Evolutionary conservation across 768 basidiomycete species (phyloP), one percentile per base, ranked within the genome.

Genomic region (Aureoboletus auriporus): DNA sequence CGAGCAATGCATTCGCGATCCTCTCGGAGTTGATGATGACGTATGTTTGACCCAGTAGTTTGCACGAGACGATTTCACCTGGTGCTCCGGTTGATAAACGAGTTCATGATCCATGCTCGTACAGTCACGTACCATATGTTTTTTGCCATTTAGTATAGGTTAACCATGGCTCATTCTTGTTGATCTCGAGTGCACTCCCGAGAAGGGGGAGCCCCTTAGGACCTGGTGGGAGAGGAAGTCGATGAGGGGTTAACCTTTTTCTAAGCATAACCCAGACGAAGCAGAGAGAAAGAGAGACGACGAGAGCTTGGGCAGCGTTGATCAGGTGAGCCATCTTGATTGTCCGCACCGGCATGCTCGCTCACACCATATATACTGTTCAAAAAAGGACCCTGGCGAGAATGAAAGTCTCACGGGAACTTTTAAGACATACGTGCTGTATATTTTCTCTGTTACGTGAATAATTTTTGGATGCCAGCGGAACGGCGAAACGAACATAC

Each of bases 91-190:
- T 41, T 51, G 6, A 14, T 33, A 31, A 28, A 39, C n/a, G 5
- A 11, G 8, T 13, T 30, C 11, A 4, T 11, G 33, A 23, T 23
- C 20, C 4, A 4, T n/a, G 20, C 20, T 23, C 20, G 16, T 13
- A 42, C 20, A 7, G 34, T 38, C 31, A 52, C 65, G 6, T 37
- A 70, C 69, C 69, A 27, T 68, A 67, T 17, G 36, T 14, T 39
- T 58, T 51, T 27, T 57, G 56, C 69, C 69, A 71, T 23, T 64
- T 57, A n/a, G 36, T 30, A 30, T 61, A 71, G 0, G 65, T 63
- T 37, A 68, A n/a, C 69, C 68, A 70, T 10, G 66, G 65, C n/a
- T 54, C 52, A 8, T 34, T 31, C 16, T 49, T 53, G 26, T 63
- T 60, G 16, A 68, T 53, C 36, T 61, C 52, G 40, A 60, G 48